Evolutionary conservation across 1,284 basidiomycete species (phyloP).

Genomic region (Apiotrichum laibachii): DNA sequence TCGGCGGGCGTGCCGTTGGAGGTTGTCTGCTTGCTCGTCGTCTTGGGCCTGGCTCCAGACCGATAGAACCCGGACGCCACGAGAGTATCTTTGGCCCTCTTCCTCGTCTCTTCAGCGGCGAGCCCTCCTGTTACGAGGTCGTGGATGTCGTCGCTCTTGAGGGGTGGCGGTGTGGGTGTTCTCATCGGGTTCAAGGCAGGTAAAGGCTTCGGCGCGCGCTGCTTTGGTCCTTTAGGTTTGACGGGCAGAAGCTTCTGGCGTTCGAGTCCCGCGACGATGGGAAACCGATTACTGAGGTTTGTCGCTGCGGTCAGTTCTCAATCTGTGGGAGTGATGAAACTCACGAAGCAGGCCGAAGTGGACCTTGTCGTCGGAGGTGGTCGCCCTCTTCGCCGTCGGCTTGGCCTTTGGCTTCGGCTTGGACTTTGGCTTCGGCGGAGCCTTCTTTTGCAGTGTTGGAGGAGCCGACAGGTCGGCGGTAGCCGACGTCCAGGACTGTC

Average conservation of each 20-base stretch:
- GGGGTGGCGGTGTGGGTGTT: too few relatives aligned
- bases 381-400: conserved; percentile 12
- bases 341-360: conserved; percentile 17
- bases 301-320: conserved; percentile 2
- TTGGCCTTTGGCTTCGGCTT: conserved; percentile 6
- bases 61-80: too few relatives aligned
- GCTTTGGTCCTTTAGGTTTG: conserved; percentile 3
- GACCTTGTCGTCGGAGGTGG: conserved; percentile 11
- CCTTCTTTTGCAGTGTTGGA: background rate
- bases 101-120: background rate
- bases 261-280: conserved; percentile 18
- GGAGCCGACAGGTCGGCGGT: background rate
- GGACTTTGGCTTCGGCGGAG: conserved; percentile 4
- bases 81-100: background rate
- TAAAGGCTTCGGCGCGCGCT: background rate
- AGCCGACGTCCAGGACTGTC: background rate
- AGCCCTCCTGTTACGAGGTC: background rate
- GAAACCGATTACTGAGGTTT: background rate
- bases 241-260: conserved; percentile 9
- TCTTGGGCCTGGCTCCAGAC: background rate
- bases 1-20: too few relatives aligned
- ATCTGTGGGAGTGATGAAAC: background rate
- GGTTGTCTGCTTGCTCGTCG: too few relatives aligned
- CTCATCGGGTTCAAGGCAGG: too few relatives aligned
- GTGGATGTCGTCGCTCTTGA: conserved; percentile 1